Conservation (phyloP, 176 grass and related monocot genomes). For the Eremochloa ophiuroides region DNA sequence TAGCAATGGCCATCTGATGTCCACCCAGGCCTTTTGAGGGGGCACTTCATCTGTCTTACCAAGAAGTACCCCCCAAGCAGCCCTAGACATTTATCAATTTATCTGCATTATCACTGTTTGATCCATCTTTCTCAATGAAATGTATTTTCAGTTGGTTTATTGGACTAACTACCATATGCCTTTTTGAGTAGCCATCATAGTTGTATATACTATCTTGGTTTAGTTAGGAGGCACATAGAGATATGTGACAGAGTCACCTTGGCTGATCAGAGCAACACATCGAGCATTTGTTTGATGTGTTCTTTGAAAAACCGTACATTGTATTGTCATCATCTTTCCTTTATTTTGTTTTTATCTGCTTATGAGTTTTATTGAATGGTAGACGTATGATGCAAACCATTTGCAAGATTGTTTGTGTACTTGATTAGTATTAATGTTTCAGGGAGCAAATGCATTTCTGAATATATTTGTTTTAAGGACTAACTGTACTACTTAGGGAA, state of each 20-base stretch:
- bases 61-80: slow-evolving; percentile 16
- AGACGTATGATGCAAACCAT: background rate
- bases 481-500: background rate
- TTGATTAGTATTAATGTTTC: background rate
- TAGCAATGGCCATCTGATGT: slow-evolving; percentile 17
- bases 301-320: slow-evolving; percentile 25
- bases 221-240: slow-evolving; percentile 49
- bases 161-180: background rate
- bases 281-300: background rate
- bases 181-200: slow-evolving; percentile 43
- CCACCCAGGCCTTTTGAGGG: slow-evolving; percentile 33
- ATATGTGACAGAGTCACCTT: background rate
- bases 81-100: background rate
- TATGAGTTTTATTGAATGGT: background rate
- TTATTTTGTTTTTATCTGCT: background rate
- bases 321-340: background rate
- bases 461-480: background rate
- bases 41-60: background rate
- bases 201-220: slow-evolving; percentile 34
- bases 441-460: background rate
- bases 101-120: background rate
- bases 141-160: background rate
- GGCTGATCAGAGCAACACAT: background rate
- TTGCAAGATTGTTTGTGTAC: background rate
- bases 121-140: background rate